Evolutionary conservation across 768 basidiomycete genomes (phyloP).

Genomic region (Collybia sordida): DNA sequence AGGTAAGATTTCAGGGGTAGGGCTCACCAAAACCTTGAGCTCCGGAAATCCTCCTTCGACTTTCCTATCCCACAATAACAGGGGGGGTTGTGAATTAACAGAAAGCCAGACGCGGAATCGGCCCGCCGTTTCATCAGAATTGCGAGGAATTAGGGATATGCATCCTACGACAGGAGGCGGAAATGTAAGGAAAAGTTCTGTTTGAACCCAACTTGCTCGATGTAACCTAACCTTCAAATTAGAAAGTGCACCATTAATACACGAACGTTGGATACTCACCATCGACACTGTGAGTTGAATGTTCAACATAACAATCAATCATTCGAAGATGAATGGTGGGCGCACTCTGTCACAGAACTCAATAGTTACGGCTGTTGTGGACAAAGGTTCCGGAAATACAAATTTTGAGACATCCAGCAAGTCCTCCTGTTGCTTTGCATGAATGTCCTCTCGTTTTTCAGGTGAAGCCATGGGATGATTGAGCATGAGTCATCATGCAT

Average conservation of each 20-base stretch:
- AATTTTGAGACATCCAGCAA: constrained; percentile 52
- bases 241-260: neutral
- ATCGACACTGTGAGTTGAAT: constrained; percentile 61
- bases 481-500: constrained; percentile 28
- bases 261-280: constrained; percentile 42
- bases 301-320: neutral
- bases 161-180: constrained; percentile 70
- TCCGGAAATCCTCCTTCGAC: constrained; percentile 91
- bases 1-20: neutral
- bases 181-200: constrained; percentile 90
- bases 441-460: neutral
- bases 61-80: constrained; percentile 87
- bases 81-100: constrained; percentile 31
- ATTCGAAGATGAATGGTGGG: neutral
- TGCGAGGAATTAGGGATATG: constrained; percentile 74
- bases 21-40: constrained; percentile 68
- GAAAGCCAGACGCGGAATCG: constrained; percentile 90
- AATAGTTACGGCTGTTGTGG: constrained; percentile 62
- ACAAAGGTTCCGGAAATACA: constrained; percentile 47
- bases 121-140: constrained; percentile 80
- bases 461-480: constrained; percentile 3
- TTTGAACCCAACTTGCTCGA: constrained; percentile 91
- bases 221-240: constrained; percentile 64
- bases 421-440: neutral
- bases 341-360: constrained; percentile 92